Evolutionary conservation across 2,329 filamentous ascomycete species (phyloP).

Genomic region (Colletotrichum lupini): DNA sequence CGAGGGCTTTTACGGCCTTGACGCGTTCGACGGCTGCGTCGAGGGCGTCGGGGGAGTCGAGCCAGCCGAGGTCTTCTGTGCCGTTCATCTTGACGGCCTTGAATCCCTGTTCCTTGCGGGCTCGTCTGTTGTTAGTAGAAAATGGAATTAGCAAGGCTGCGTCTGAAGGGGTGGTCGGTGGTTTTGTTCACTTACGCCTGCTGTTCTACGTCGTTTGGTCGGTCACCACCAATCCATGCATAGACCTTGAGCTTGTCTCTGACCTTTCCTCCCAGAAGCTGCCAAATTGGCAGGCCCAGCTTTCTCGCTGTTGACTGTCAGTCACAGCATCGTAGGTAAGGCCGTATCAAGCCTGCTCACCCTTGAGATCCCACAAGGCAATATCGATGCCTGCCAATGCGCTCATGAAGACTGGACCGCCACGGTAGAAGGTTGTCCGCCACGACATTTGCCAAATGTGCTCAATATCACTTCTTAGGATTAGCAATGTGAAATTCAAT

Average conservation of each 20-base stretch:
- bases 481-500: not conserved
- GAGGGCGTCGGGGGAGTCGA: conserved; percentile 76
- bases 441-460: conserved; percentile 83
- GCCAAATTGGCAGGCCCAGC: conserved; percentile 74
- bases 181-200: conserved; percentile 62
- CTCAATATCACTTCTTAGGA: conserved; percentile 72
- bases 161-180: not conserved
- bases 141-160: not conserved
- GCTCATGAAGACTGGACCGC: conserved; percentile 84
- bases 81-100: conserved; percentile 82
- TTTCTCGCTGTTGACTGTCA: conserved; percentile 49
- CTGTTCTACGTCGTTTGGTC: conserved; percentile 72
- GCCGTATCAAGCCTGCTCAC: conserved; percentile 35
- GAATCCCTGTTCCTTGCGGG: conserved; percentile 70
- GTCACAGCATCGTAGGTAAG: not conserved
- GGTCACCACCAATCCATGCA: conserved; percentile 82
- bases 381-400: conserved; percentile 83
- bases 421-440: conserved; percentile 79
- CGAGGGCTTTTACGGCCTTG: conserved; percentile 74
- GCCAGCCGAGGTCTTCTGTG: conserved; percentile 80
- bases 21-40: conserved; percentile 74
- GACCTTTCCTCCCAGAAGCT: conserved; percentile 80
- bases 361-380: conserved; percentile 82
- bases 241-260: conserved; percentile 78
- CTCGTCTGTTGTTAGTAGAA: conserved; percentile 52